phyloP scores from a whole-genome alignment of 225 moss, liverwort and hornwort genomes.

The Bryoerythrophyllum caledonicum region DNA sequence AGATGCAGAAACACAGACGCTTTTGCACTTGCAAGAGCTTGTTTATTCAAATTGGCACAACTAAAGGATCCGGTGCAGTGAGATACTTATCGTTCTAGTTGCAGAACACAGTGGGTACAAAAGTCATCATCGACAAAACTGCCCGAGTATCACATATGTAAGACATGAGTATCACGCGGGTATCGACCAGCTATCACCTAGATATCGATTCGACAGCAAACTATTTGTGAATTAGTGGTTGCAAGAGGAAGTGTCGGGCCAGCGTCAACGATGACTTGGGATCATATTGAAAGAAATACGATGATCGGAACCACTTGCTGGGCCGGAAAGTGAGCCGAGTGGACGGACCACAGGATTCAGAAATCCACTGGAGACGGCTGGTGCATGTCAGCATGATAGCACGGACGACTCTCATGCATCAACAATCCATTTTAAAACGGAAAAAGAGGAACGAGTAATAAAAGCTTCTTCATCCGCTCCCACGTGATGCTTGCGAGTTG shows the following conservation, averaged over 20 bases:
- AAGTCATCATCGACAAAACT: background rate
- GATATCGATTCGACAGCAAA: no score
- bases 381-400: background rate
- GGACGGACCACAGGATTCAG: conserved; percentile 6
- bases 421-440: background rate
- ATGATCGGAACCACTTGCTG: background rate
- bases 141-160: background rate
- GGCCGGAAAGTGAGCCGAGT: background rate
- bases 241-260: background rate
- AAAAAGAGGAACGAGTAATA: background rate
- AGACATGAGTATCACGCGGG: background rate
- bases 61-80: background rate
- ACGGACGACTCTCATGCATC: background rate
- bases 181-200: background rate
- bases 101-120: background rate
- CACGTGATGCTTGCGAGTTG: background rate
- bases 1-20: background rate
- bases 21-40: background rate
- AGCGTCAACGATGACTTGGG: background rate
- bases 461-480: background rate
- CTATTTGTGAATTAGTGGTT: background rate
- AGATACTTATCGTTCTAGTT: conserved; percentile 9
- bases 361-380: background rate
- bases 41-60: background rate
- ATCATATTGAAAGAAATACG: background rate